Evolutionary conservation across 306 rosid genomes (phyloP), one percentile per base, ranked within the genome.

Genomic region (Cicer arietinum): DNA sequence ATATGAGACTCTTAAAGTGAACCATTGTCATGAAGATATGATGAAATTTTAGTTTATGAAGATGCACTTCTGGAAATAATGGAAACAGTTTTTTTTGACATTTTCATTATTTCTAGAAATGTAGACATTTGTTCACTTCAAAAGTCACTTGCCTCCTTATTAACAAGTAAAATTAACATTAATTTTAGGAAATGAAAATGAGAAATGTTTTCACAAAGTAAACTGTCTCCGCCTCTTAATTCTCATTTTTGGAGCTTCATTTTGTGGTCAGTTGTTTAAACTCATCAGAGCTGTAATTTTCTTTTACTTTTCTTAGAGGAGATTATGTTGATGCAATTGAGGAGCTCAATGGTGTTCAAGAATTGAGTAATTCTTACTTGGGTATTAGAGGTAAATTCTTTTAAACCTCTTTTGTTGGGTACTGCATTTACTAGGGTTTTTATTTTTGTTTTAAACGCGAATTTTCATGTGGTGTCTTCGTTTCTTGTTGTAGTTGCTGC

Each of bases 401-500:
- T 9, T 2, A 9, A 46, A 8, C 25, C 7, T 10, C 16, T 13
- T 73, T 51, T 58, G 52, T 41, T 51, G 75, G 10, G 17, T 71
- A 67, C 17, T 67, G 13, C 67, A 20, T 61, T 78, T 61, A 10
- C 48, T 3, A 12, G 30, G 4, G 61, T 8, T 62, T 16, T 30
- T 30, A 30, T 30, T 30, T 43, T 25, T 60, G 8, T 45, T 58
- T 69, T 40, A 10, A n/a, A 30, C 7, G 8, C 8, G 65, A 43
- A 12, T 67, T 71, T 58, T 13, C 50, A 73, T 11, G 57, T 67
- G 40, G 11, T 67, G 9, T 81, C 7, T 65, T 82, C 78, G 25
- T 43, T 76, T 56, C 78, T 78, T 82, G 40, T 71, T 76, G 75
- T 71, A 94, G 99, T 92, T 90, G 92, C 93, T 58, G 96, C 96